Conservation (phyloP, 768 basidiomycete species). For the Serendipita sp. region DNA sequence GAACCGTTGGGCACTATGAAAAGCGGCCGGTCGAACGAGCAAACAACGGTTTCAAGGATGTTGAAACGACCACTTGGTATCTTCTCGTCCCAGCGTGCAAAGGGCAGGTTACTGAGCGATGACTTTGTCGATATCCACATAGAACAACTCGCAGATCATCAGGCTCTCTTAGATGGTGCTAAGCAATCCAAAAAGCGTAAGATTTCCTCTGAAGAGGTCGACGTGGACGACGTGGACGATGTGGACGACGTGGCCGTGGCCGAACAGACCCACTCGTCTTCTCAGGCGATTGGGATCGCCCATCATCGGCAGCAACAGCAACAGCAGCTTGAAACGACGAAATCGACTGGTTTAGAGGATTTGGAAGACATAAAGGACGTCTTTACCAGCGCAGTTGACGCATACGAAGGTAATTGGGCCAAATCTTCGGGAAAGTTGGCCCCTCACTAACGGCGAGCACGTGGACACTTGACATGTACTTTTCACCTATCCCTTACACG, state of each 20-base stretch:
- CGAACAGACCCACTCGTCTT: not conserved
- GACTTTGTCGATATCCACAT: not conserved
- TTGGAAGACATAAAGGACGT: slow-evolving; percentile 56
- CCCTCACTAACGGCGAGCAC: not conserved
- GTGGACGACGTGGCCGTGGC: not conserved
- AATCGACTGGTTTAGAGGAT: slow-evolving; percentile 24
- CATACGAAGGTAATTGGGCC: slow-evolving; percentile 37
- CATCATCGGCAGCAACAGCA: too few species aligned
- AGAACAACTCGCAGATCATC: slow-evolving; percentile 2
- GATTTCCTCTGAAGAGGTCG: not conserved
- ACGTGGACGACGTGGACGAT: not conserved
- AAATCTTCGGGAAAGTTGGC: not conserved
- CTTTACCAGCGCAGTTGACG: slow-evolving; percentile 38
- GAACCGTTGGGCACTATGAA: too few species aligned
- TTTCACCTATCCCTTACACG: slow-evolving; percentile 5
- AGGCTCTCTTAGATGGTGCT: not conserved
- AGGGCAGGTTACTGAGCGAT: not conserved
- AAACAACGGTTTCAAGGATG: not conserved
- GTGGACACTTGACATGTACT: slow-evolving; percentile 6
- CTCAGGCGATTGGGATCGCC: not conserved
- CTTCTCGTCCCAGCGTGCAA: not conserved
- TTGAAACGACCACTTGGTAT: slow-evolving; percentile 1
- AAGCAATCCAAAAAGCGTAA: not conserved
- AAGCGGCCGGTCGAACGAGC: too few species aligned
- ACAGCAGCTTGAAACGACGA: not conserved